A percentile compares a stretch with the other conserved stretches of the same genome.
Conservation (phyloP, 768 basidiomycete species). For the Trametes cubensis region DNA sequence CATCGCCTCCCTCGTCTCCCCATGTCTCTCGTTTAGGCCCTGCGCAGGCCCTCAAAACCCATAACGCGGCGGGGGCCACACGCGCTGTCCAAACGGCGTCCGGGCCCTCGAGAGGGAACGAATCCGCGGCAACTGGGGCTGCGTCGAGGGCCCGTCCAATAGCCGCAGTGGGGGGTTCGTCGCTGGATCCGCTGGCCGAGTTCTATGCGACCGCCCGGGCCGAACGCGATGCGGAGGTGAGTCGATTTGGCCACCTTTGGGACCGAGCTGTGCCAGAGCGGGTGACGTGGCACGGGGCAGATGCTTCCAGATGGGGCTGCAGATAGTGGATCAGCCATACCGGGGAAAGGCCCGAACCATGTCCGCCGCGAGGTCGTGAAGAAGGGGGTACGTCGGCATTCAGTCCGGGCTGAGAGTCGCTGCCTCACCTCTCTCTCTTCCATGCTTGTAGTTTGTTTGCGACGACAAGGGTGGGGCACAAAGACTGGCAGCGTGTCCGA, state of each 20-base stretch:
- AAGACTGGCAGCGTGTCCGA: conserved; percentile 45
- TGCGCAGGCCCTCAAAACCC: neutral
- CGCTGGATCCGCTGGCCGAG: conserved; percentile 60
- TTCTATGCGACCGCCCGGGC: conserved; percentile 64
- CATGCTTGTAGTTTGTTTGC: conserved; percentile 49
- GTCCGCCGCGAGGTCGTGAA: conserved; percentile 5
- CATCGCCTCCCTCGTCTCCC: conserved; percentile 18
- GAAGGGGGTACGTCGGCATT: conserved; percentile 19
- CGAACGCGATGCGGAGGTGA: conserved; percentile 47
- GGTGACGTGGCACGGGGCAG: conserved; percentile 13
- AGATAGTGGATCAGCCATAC: neutral
- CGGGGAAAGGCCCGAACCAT: neutral
- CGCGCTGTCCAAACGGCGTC: neutral
- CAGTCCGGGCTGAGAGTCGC: neutral
- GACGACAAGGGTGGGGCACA: conserved; percentile 49
- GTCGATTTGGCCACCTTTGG: conserved; percentile 21
- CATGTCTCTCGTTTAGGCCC: neutral
- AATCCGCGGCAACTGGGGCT: neutral
- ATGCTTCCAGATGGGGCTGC: conserved; percentile 5
- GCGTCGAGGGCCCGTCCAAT: neutral
- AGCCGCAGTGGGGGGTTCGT: neutral
- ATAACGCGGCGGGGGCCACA: neutral
- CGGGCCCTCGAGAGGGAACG: neutral
- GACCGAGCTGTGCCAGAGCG: neutral
- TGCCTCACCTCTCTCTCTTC: neutral